Conservation (phyloP, 441 rosid species). For the Melastoma candidum region DNA sequence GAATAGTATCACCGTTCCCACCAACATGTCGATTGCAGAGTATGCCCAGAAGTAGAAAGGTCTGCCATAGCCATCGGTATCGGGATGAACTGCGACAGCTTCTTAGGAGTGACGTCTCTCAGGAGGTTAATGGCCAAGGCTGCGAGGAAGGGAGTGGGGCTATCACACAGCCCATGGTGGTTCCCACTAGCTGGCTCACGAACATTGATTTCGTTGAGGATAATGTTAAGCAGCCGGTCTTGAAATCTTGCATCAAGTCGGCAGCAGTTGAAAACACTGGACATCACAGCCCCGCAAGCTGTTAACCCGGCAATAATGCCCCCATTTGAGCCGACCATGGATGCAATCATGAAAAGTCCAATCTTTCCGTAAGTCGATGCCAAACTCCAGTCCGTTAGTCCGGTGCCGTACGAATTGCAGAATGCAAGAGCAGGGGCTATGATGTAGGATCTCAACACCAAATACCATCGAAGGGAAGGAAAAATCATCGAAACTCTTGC, state of each 20-base stretch:
- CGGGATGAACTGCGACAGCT: slow-evolving; percentile 58
- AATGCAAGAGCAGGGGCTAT: slow-evolving; percentile 89
- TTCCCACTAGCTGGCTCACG: slow-evolving; percentile 70
- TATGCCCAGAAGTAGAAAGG: slow-evolving; percentile 86
- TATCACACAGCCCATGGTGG: slow-evolving; percentile 77
- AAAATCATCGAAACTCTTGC: slow-evolving; percentile 62
- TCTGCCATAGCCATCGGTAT: slow-evolving; percentile 87
- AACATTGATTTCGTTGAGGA: slow-evolving; percentile 89
- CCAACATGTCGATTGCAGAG: slow-evolving; percentile 84
- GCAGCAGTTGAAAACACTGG: slow-evolving; percentile 85
- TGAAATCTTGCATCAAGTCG: slow-evolving; percentile 94
- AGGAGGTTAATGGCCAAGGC: slow-evolving; percentile 59
- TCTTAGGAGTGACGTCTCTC: slow-evolving; percentile 53
- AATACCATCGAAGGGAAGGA: slow-evolving; percentile 81
- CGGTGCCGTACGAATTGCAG: slow-evolving; percentile 87
- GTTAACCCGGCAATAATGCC: slow-evolving; percentile 88
- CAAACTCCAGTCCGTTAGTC: slow-evolving; percentile 82
- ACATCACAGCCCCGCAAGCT: slow-evolving; percentile 85
- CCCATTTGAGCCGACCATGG: slow-evolving; percentile 64
- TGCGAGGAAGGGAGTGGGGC: slow-evolving; percentile 65
- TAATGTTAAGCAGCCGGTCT: slow-evolving; percentile 75
- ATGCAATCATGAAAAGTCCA: slow-evolving; percentile 77
- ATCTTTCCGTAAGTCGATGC: slow-evolving; percentile 83
- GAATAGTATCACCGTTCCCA: slow-evolving; percentile 63
- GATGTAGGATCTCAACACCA: slow-evolving; percentile 66